phyloP scores from a whole-genome alignment of 1,284 basidiomycete genomes.

The Moesziomyces sp. region DNA sequence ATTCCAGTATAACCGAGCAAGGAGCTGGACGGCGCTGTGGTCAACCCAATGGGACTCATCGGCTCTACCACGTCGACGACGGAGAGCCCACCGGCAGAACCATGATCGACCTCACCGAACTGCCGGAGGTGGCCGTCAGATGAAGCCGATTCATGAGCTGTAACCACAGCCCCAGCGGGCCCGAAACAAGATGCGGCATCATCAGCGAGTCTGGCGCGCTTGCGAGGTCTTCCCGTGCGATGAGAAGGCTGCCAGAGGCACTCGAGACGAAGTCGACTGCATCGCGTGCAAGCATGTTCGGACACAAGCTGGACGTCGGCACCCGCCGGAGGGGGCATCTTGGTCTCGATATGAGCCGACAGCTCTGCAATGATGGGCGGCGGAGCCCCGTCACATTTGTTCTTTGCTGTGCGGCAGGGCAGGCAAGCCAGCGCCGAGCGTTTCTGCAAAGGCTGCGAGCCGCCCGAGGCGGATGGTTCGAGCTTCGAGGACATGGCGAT shows the following conservation, averaged over 20 bases:
- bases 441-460: not conserved
- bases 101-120: too few species aligned
- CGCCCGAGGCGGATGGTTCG: too few species aligned
- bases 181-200: too few species aligned
- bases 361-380: constrained; percentile 15
- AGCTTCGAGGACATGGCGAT: too few species aligned
- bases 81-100: too few species aligned
- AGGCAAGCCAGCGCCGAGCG: constrained; percentile 21
- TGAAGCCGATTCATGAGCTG: not conserved
- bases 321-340: constrained; percentile 2
- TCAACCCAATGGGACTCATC: too few species aligned
- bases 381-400: constrained; percentile 22
- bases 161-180: too few species aligned
- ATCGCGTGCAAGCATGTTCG: constrained; percentile 14
- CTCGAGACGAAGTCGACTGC: constrained; percentile 5
- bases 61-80: too few species aligned
- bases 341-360: constrained; percentile 17
- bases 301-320: constrained; percentile 9
- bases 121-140: not conserved
- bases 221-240: constrained; percentile 20
- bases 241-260: constrained; percentile 28
- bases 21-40: too few species aligned
- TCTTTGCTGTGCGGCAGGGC: constrained; percentile 23
- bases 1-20: not conserved
- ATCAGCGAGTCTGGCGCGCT: constrained; percentile 1